These are phyloP conservation scores for Rubia peregrina DNA, from an alignment of 305 asterid genomes.

Conservation along the genomic window DNA sequence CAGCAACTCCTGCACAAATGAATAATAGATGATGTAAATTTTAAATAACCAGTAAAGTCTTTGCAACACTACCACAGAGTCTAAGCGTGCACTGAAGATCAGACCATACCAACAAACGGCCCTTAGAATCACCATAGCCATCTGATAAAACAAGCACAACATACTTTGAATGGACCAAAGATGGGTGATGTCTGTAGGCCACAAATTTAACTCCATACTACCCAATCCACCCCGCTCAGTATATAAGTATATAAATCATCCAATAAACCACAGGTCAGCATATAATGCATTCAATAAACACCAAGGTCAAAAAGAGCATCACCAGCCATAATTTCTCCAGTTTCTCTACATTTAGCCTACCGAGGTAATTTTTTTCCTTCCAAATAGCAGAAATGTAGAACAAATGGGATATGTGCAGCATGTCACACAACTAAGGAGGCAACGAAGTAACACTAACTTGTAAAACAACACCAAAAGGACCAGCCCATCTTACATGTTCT, in stretches of 20 bases:
- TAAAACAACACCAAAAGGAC: conserved; percentile 87
- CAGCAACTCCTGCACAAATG: conserved; percentile 75
- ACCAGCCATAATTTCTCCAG: too few species aligned
- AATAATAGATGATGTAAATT: conserved; percentile 18
- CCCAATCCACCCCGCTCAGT: too few species aligned
- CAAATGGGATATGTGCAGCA: background rate
- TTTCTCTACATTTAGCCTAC: too few species aligned
- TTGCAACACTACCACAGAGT: conserved; percentile 77
- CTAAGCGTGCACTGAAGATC: conserved; percentile 71
- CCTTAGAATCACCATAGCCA: conserved; percentile 25
- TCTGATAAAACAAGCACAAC: conserved; percentile 55
- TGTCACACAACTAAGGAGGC: background rate
- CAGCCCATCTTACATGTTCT: conserved; percentile 93
- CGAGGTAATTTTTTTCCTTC: too few species aligned
- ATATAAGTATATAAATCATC: too few species aligned
- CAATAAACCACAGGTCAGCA: too few species aligned
- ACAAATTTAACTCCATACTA: conserved; percentile 79
- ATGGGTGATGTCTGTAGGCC: conserved; percentile 67
- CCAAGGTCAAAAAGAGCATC: too few species aligned
- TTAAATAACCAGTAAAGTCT: conserved; percentile 55
- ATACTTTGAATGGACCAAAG: conserved; percentile 66
- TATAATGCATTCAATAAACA: too few species aligned
- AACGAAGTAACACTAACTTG: conserved; percentile 47
- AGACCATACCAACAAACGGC: conserved; percentile 72
- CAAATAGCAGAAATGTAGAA: background rate